Evolutionary conservation across 768 basidiomycete species (phyloP), one percentile per base, ranked within the genome.

Genomic region (Rhizopogon roseolus): DNA sequence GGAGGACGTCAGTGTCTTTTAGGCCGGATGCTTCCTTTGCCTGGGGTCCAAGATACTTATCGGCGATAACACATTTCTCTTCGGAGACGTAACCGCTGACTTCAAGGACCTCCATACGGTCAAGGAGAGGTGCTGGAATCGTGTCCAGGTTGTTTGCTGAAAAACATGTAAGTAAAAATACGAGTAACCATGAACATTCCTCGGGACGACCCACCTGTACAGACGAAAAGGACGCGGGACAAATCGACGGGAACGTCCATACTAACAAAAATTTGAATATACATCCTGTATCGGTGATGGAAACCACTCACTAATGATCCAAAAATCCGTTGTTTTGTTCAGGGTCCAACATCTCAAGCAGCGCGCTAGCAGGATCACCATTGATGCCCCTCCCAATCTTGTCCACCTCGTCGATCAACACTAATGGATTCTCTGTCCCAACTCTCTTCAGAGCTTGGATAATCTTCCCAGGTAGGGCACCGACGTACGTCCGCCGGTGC

Each of bases 231-330:
- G 28, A 98, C 93, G 39, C 92, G 84, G 0, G 95, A 98, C 17
- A 99, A 81, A 65, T 99, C 96, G 49, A 98, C 90, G 6, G 94
- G 94, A 11, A 98, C 91, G 64, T 98, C 94, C 85, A 98, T 92
- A 71, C 93, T 94, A 8, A 46, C 7, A 46, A 46, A 13, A 4
- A 34, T 1, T 1, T 46, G 5, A 34, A 16, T 22, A 22, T 36
- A 25, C 9, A 14, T 6, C 22, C 5, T 16, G 34, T 13, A 19
- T 14, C 8, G 36, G 9, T 36, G 22, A 11, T 49, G 41, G 34
- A 39, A 43, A 49, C 17, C 22, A 79, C 90, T 60, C 58, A 93
- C 90, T 97, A 98, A 62, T 97, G 94, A 64, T 98, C 94, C 55
- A 96, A 74, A 78, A 98, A 98, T 22, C 85, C 86, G 29, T 86